These are phyloP conservation scores for Tuber melanosporum DNA, from an alignment of 495 filamentous ascomycete genomes.

Conservation along the genomic window DNA sequence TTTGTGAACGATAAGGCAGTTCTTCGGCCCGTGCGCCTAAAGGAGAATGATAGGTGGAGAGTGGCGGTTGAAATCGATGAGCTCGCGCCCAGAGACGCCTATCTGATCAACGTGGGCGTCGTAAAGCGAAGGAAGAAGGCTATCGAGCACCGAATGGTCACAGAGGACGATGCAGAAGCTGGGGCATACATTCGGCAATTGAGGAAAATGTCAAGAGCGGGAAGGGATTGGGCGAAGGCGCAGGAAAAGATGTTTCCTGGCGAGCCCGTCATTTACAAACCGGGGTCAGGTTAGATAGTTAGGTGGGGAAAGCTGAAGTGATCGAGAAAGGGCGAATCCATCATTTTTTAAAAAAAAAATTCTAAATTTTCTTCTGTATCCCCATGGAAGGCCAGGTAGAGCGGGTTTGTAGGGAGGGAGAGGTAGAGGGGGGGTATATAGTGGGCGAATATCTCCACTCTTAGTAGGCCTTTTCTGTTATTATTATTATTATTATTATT, in stretches of 20 bases:
- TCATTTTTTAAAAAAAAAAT: too few species aligned
- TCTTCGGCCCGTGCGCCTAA: constrained; percentile 53
- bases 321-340: neutral
- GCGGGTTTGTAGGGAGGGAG: neutral
- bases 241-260: constrained; percentile 19
- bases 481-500: neutral
- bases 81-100: constrained; percentile 34
- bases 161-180: constrained; percentile 24
- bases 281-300: neutral
- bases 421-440: too few species aligned
- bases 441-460: neutral
- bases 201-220: constrained; percentile 23
- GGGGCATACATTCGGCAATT: constrained; percentile 32
- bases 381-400: neutral
- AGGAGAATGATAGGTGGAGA: constrained; percentile 55
- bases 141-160: constrained; percentile 1
- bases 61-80: constrained; percentile 71
- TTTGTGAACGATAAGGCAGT: constrained; percentile 62
- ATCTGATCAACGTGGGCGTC: constrained; percentile 32
- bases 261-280: constrained; percentile 19
- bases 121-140: constrained; percentile 34
- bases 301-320: neutral
- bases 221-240: constrained; percentile 25
- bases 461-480: neutral
- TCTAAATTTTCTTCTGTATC: neutral